phyloP scores from a whole-genome alignment of 495 filamentous ascomycete genomes.

The Aeminium ludgeri region DNA sequence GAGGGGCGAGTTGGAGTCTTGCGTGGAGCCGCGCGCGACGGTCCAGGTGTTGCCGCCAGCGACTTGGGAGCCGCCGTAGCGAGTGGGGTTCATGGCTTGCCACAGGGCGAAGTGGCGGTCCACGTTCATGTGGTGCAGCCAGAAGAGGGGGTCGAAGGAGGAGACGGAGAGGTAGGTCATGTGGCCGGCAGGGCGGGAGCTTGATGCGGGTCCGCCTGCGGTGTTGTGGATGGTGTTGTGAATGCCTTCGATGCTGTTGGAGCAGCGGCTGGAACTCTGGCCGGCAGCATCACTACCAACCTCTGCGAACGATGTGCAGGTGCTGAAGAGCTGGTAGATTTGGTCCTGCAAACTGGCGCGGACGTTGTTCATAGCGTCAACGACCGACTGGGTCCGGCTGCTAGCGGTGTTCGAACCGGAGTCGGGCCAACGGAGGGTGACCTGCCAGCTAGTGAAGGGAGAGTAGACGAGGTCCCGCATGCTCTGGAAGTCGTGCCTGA shows the following conservation, averaged over 20 bases:
- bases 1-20: slow-evolving; percentile 13
- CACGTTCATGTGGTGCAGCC: slow-evolving; percentile 20
- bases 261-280: slow-evolving; percentile 13
- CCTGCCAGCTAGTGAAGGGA: slow-evolving; percentile 13
- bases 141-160: slow-evolving; percentile 19
- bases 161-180: slow-evolving; percentile 17
- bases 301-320: slow-evolving; percentile 11
- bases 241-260: slow-evolving; percentile 18
- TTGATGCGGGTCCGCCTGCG: slow-evolving; percentile 10
- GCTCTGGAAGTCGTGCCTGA: slow-evolving; percentile 12
- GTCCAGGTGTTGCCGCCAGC: slow-evolving; percentile 12
- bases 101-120: slow-evolving; percentile 20
- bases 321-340: slow-evolving; percentile 17
- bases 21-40: slow-evolving; percentile 10
- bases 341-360: slow-evolving; percentile 14
- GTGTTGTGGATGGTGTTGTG: slow-evolving; percentile 19
- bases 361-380: slow-evolving; percentile 14
- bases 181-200: slow-evolving; percentile 9
- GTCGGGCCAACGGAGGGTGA: slow-evolving; percentile 16
- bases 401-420: slow-evolving; percentile 9
- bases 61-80: slow-evolving; percentile 14
- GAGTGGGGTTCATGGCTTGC: slow-evolving; percentile 14
- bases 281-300: slow-evolving; percentile 16
- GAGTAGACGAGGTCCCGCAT: slow-evolving; percentile 11
- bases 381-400: slow-evolving; percentile 4